Conservation (phyloP, 306 rosid species). For the Fragaria ananassa region DNA sequence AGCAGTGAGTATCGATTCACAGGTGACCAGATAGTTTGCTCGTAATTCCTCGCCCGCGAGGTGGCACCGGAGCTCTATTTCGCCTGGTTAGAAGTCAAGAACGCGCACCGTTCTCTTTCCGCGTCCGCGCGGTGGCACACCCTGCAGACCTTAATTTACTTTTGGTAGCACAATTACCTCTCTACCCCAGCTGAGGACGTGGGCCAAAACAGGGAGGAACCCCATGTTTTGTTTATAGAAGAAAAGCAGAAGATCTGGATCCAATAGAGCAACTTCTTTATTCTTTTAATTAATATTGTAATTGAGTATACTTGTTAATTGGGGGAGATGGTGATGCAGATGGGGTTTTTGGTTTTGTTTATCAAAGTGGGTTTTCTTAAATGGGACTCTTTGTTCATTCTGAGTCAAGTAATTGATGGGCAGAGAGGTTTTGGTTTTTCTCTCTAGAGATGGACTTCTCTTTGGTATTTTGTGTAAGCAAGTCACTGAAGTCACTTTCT, state of each 20-base stretch:
- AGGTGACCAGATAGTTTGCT: too few relatives aligned
- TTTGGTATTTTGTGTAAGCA: slow-evolving; percentile 30
- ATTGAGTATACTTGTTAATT: slow-evolving; percentile 40
- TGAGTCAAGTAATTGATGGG: slow-evolving; percentile 29
- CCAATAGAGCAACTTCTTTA: slow-evolving; percentile 38
- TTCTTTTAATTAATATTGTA: slow-evolving; percentile 30
- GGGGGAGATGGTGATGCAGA: slow-evolving; percentile 37
- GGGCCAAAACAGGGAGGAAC: slow-evolving; percentile 80
- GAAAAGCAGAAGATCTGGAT: slow-evolving; percentile 53
- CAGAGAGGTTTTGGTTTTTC: slow-evolving; percentile 35
- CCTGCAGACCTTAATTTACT: too few relatives aligned
- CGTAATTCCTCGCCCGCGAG: too few relatives aligned
- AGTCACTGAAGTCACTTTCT: slow-evolving; percentile 14
- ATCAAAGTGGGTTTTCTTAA: slow-evolving; percentile 1
- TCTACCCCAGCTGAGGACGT: too few relatives aligned
- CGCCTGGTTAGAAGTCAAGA: too few relatives aligned
- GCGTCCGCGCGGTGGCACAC: too few relatives aligned
- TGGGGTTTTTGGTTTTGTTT: slow-evolving; percentile 28
- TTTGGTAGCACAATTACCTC: too few relatives aligned
- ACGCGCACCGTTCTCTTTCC: too few relatives aligned
- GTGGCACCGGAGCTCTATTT: too few relatives aligned
- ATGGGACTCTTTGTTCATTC: slow-evolving; percentile 23
- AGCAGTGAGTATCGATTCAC: too few relatives aligned
- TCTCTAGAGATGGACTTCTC: slow-evolving; percentile 27
- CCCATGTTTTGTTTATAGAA: slow-evolving; percentile 96